phyloP scores from a whole-genome alignment of 2,329 filamentous ascomycete species.

The Epichloe hybrida region DNA sequence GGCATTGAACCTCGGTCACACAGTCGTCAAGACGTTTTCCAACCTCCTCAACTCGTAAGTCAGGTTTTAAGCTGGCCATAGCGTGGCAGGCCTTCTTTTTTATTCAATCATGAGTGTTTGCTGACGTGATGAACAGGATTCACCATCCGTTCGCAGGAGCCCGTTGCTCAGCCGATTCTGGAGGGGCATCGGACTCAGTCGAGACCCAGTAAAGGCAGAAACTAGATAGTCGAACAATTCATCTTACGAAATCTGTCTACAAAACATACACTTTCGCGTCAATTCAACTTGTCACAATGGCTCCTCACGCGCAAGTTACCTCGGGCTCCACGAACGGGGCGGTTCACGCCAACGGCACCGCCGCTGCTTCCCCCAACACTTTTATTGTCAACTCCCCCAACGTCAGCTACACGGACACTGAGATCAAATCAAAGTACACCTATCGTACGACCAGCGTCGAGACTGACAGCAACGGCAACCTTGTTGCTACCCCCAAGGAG shows the following conservation, averaged over 20 bases:
- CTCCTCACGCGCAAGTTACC: slow-evolving; percentile 68
- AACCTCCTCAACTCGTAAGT: slow-evolving; percentile 93
- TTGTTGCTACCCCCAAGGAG: slow-evolving; percentile 74
- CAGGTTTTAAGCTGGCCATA: neutral
- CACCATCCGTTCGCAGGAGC: slow-evolving; percentile 94
- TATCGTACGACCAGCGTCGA: slow-evolving; percentile 87
- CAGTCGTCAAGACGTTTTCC: slow-evolving; percentile 88
- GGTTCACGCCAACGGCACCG: slow-evolving; percentile 36
- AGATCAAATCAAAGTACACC: slow-evolving; percentile 88
- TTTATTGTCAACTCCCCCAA: slow-evolving; percentile 90
- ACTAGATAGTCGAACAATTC: slow-evolving; percentile 8
- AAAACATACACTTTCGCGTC: slow-evolving; percentile 9
- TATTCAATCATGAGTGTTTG: neutral
- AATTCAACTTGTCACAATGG: slow-evolving; percentile 49
- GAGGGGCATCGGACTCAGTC: slow-evolving; percentile 62
- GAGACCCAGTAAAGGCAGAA: slow-evolving; percentile 39
- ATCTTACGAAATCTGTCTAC: slow-evolving; percentile 6
- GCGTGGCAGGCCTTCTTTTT: neutral
- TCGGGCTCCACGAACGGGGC: slow-evolving; percentile 47
- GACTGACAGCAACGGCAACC: slow-evolving; percentile 57
- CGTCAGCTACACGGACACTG: slow-evolving; percentile 74
- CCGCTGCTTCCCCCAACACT: slow-evolving; percentile 40
- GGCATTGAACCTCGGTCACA: slow-evolving; percentile 41
- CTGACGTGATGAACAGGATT: slow-evolving; percentile 39
- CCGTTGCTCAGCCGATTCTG: slow-evolving; percentile 83